These are phyloP conservation scores for Anisodus tanguticus DNA, from an alignment of 257 asterid species.

Conservation along the genomic window DNA sequence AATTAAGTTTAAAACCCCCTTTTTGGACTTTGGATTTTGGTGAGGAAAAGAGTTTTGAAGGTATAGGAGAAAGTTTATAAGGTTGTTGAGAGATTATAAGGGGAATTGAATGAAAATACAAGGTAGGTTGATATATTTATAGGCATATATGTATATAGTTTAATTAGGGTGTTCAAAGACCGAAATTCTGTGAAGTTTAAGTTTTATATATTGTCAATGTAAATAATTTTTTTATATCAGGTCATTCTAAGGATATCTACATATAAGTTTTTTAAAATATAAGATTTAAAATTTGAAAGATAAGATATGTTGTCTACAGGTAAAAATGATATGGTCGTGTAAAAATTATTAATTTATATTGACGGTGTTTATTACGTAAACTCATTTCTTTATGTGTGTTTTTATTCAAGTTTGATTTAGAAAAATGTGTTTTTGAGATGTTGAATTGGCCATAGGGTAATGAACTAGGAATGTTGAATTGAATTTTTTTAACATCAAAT, in stretches of 20 bases:
- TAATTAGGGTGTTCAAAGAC: background rate
- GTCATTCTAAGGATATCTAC: no score
- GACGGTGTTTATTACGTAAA: no score
- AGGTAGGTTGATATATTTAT: conserved; percentile 2
- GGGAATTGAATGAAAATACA: conserved; percentile 23
- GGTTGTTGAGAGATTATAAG: conserved; percentile 26
- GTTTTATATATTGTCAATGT: no score
- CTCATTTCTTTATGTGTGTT: background rate
- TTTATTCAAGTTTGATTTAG: conserved; percentile 18
- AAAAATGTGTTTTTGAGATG: background rate
- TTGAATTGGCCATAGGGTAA: conserved; percentile 20
- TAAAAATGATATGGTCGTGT: no score
- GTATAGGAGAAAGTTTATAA: background rate
- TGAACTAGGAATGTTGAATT: background rate
- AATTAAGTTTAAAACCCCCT: no score
- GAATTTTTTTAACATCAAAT: background rate
- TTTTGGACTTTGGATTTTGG: background rate
- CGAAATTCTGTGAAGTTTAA: no score
- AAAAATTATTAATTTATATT: no score
- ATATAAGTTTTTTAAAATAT: no score
- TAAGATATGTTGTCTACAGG: no score
- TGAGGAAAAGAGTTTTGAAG: background rate
- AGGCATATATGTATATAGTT: background rate
- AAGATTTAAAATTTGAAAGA: no score
- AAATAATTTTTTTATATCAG: no score